These are phyloP conservation scores for Russula sp. DNA, from an alignment of 768 basidiomycete species.

Conservation along the genomic window DNA sequence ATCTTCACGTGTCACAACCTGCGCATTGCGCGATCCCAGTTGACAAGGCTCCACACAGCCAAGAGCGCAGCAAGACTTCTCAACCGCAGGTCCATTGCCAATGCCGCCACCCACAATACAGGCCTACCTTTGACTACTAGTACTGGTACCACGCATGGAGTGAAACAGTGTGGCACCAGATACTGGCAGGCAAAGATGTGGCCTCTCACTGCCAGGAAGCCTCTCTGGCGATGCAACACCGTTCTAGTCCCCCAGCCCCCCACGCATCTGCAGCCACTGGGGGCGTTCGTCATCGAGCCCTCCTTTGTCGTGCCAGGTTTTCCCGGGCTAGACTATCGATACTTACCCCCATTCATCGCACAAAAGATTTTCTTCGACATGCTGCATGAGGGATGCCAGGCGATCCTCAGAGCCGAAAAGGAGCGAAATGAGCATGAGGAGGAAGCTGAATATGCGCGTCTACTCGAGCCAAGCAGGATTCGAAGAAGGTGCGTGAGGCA, in stretches of 20 bases:
- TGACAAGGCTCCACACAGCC: constrained; percentile 5
- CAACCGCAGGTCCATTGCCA: too few relatives aligned
- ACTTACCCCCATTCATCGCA: not conserved
- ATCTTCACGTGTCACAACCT: constrained; percentile 4
- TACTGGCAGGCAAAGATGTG: not conserved
- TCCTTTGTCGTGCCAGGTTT: not conserved
- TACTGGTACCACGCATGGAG: not conserved
- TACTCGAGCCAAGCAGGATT: too few relatives aligned
- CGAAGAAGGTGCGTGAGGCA: too few relatives aligned
- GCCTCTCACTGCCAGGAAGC: too few relatives aligned
- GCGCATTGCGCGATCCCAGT: not conserved
- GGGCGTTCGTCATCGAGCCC: not conserved
- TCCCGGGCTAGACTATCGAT: not conserved
- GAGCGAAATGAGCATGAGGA: not conserved
- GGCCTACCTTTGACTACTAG: too few relatives aligned
- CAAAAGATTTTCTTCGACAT: constrained; percentile 8
- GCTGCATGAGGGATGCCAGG: not conserved
- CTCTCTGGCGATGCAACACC: not conserved
- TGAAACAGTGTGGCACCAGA: not conserved
- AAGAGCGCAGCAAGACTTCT: not conserved
- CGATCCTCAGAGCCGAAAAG: not conserved
- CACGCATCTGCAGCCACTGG: not conserved
- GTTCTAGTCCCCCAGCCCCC: not conserved
- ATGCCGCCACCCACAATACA: too few relatives aligned
- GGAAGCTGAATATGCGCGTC: not conserved